These are phyloP conservation scores for Raphanus hybrid DNA, from an alignment of 441 rosid genomes.

Conservation along the genomic window DNA sequence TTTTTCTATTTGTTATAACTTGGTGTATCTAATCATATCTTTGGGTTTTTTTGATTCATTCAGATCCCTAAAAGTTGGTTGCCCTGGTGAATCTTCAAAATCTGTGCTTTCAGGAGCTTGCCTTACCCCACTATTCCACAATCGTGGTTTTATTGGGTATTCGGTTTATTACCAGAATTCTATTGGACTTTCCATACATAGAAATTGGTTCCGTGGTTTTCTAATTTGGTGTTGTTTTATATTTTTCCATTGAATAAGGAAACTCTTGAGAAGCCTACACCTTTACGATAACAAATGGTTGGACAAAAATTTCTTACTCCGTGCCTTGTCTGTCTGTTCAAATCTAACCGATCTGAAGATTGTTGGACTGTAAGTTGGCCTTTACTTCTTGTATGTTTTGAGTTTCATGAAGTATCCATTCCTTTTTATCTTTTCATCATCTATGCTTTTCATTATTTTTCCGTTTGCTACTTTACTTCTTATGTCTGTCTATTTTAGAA, in stretches of 20 bases:
- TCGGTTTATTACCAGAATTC: not conserved
- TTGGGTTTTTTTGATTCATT: not conserved
- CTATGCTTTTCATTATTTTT: not conserved
- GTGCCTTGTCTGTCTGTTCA: constrained; percentile 66
- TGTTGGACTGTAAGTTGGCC: constrained; percentile 75
- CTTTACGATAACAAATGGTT: constrained; percentile 65
- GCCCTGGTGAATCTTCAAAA: constrained; percentile 8
- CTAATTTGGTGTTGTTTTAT: constrained; percentile 15
- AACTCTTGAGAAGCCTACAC: constrained; percentile 68
- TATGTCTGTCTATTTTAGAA: not conserved
- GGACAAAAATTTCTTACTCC: constrained; percentile 57
- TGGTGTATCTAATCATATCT: not conserved
- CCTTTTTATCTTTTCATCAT: not conserved
- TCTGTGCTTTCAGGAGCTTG: constrained; percentile 69
- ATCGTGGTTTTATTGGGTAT: constrained; percentile 31
- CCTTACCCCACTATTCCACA: constrained; percentile 39
- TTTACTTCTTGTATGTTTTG: too few relatives aligned
- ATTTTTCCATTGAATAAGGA: constrained; percentile 46
- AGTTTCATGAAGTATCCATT: too few relatives aligned
- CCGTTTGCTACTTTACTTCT: not conserved
- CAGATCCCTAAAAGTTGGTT: constrained; percentile 22
- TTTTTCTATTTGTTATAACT: not conserved
- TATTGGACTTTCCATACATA: not conserved
- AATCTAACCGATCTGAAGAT: constrained; percentile 78
- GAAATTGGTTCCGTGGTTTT: not conserved